Evolutionary conservation across 306 rosid genomes (phyloP), one percentile per base, ranked within the genome.

Genomic region (Pterocarpus macrocarpus): DNA sequence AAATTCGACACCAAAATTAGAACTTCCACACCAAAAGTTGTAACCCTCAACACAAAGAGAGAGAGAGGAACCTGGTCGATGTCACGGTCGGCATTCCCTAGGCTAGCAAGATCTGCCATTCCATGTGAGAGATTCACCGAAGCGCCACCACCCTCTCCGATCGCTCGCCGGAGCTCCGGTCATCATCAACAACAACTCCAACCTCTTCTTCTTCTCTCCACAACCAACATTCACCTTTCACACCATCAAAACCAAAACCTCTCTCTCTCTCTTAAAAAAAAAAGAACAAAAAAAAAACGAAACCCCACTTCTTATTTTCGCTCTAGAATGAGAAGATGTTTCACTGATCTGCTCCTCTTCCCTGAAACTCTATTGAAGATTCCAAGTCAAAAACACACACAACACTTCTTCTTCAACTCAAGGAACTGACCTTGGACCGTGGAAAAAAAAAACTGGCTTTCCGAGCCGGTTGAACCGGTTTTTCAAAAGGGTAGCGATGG

Each of bases 61-160:
- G 56, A 50, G n/a, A 50, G 5, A 13, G 17, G 57, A 14, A 87
- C 94, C 90, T 87, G 98, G 82, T 92, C 88, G 86, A 89, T 84
- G 90, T 93, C 91, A 87, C 99, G 94, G 91, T 90, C 88, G 86
- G 97, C 98, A 90, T 89, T 96, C 85, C 93, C 92, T 55, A 55
- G 7, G 94, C 88, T 89, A 88, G 74, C 95, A 93, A 92, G 99
- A 96, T 93, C 98, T 92, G 97, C 97, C 98, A 96, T 93, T 93
- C 98, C 95, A 96, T 88, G 97, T 85, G 92, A 88, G 82, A 81
- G 82, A 88, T 74, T 90, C 77, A 80, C 91, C 89, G 70, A 88
- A 89, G 84, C 89, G 76, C 92, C 99, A 87, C 98, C 99, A 86
- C 94, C 98, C 92, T 89, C 86, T 91, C 89, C 86, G 91, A 92